Evolutionary conservation across 2,329 filamentous ascomycete genomes (phyloP), one percentile per base, ranked within the genome.

Genomic region (Dactylellina sp.): DNA sequence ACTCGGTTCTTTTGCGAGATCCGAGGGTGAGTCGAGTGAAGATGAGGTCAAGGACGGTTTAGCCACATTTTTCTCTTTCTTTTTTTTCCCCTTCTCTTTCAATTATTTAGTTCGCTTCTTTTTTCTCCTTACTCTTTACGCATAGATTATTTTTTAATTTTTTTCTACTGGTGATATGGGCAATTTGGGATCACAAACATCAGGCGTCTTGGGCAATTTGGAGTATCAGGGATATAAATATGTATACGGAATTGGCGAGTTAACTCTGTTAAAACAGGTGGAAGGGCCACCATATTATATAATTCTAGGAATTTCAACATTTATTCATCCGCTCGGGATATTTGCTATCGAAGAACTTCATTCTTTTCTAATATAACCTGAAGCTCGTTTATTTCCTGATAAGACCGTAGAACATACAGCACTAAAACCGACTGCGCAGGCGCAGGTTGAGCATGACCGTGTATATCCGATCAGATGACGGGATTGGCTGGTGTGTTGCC

Each of bases 21-120:
- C 60, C 28, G n/a, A 49, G 68, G 53, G 46, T 56, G 2, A 55
- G 46, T 20, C 40, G 68, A 12, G 22, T 42, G 22, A 72, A 65
- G 49, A 46, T 47, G 53, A 64, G 68, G 28, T 65, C 68, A 9
- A 60, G 28, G 53, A 72, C 60, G 4, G 39, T 72, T 24, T 72
- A 50, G 20, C 5, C 16, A 64, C 7, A n/a, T 16, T 1, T 12
- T 46, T 20, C 7, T 14, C 28, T 25, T 44, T n/a, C 11, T 46
- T 12, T 46, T 32, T 55, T 44, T 70, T 53, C 49, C 1, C 20
- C 24, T 55, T 7, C 1, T 44, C 6, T 37, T 42, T 28, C 25
- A 50, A 22, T 52, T 40, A 28, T 35, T 47, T 44, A 42, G 18
- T 49, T 42, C 20, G 28, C 46, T 66, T 50, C 42, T 16, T 20